Conservation (phyloP, 345 rosid genomes). For the Arabidopsis suecica region DNA sequence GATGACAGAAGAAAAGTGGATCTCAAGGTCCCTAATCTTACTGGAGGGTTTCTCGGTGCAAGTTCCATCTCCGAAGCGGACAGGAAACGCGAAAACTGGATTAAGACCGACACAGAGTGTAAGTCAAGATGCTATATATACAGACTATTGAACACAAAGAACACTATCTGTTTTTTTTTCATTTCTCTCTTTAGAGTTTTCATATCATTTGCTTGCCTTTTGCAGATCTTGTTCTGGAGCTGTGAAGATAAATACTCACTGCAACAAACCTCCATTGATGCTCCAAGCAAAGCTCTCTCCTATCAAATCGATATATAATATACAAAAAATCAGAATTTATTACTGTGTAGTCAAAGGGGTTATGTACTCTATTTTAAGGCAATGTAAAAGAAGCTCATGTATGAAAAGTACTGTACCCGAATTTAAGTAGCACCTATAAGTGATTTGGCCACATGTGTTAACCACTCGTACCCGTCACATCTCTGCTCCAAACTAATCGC, state of each 20-base stretch:
- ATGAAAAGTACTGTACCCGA: background rate
- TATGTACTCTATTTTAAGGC: conserved; percentile 22
- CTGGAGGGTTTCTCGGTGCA: background rate
- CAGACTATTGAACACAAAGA: background rate
- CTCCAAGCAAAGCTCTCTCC: conserved; percentile 13
- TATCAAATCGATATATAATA: conserved; percentile 17
- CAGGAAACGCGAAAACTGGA: conserved; percentile 38
- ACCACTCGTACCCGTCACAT: conserved; percentile 9
- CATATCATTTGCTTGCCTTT: conserved; percentile 17
- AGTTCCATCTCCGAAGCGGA: conserved; percentile 2
- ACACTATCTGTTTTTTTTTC: background rate
- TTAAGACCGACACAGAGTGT: conserved; percentile 44
- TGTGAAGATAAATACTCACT: conserved; percentile 32
- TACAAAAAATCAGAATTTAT: conserved; percentile 1
- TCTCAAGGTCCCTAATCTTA: background rate
- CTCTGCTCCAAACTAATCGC: conserved; percentile 1
- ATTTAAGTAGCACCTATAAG: background rate
- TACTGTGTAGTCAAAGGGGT: conserved; percentile 8
- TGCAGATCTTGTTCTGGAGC: conserved; percentile 42
- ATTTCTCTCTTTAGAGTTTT: background rate
- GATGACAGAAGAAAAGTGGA: conserved; percentile 9
- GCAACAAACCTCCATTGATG: conserved; percentile 9
- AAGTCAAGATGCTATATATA: conserved; percentile 27
- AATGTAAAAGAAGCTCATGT: conserved; percentile 13
- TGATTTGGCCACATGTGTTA: background rate